Conservation (phyloP, 2,329 filamentous ascomycete genomes). For the Lasiodiplodia gonubiensis region DNA sequence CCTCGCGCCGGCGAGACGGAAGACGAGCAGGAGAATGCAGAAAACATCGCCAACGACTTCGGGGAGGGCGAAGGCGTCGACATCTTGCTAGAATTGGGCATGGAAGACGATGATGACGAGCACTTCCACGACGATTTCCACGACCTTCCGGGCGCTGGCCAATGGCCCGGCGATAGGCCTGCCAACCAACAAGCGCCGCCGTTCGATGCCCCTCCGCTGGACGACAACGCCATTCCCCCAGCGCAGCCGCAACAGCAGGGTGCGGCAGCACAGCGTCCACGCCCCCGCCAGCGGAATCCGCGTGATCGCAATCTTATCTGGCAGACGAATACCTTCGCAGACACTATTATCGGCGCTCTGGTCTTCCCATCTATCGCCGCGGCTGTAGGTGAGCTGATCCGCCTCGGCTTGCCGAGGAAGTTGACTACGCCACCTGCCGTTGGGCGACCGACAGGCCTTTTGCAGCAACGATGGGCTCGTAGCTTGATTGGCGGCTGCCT, state of each 20-base stretch:
- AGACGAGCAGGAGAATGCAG: constrained; percentile 36
- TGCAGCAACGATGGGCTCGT: constrained; percentile 86
- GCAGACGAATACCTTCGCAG: constrained; percentile 61
- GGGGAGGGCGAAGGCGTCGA: constrained; percentile 47
- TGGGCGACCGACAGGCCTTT: constrained; percentile 52
- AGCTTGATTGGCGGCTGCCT: constrained; percentile 87
- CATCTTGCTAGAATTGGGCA: constrained; percentile 55
- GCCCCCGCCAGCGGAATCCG: constrained; percentile 36
- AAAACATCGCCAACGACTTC: constrained; percentile 37
- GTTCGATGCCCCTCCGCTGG: constrained; percentile 40
- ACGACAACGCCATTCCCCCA: constrained; percentile 32
- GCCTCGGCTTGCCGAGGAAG: constrained; percentile 67
- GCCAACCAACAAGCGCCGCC: constrained; percentile 23
- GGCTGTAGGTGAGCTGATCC: constrained; percentile 76
- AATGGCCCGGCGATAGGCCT: constrained; percentile 26
- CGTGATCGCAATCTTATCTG: constrained; percentile 58
- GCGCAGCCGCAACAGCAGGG: constrained; percentile 34
- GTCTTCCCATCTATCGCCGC: constrained; percentile 83
- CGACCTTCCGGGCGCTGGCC: constrained; percentile 32
- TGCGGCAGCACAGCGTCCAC: constrained; percentile 33
- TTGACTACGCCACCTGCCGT: constrained; percentile 62
- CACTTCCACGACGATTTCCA: constrained; percentile 47
- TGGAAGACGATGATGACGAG: constrained; percentile 45
- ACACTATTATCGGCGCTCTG: constrained; percentile 70
- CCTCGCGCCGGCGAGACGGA: constrained; percentile 56